Conservation (phyloP, 176 grass and related monocot genomes). For the Juncus inflexus region DNA sequence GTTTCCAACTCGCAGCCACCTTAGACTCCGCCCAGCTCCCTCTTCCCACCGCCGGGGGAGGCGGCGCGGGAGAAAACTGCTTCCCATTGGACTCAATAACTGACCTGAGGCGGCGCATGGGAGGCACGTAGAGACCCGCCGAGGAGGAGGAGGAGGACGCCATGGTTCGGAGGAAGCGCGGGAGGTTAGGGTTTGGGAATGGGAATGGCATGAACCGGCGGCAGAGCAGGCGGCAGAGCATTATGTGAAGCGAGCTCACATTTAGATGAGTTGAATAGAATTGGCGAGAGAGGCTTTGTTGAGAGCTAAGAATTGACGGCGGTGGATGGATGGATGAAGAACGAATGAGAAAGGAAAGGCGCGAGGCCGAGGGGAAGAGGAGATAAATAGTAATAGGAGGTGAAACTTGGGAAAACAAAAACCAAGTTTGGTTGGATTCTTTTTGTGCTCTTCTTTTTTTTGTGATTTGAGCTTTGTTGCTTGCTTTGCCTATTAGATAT, state of each 20-base stretch:
- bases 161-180: neutral
- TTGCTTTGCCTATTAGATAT: too few relatives aligned
- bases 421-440: too few relatives aligned
- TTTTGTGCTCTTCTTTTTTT: too few relatives aligned
- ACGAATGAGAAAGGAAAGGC: too few relatives aligned
- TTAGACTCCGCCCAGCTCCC: slow-evolving; percentile 42
- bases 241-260: neutral
- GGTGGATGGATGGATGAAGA: neutral
- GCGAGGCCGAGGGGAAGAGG: too few relatives aligned
- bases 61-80: slow-evolving; percentile 29
- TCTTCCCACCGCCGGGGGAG: slow-evolving; percentile 22
- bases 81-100: slow-evolving; percentile 49
- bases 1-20: slow-evolving; percentile 41
- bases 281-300: too few relatives aligned
- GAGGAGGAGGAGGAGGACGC: slow-evolving; percentile 32
- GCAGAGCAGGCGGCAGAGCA: slow-evolving; percentile 34
- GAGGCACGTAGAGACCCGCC: slow-evolving; percentile 76
- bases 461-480: too few relatives aligned
- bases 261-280: too few relatives aligned
- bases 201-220: slow-evolving; percentile 45
- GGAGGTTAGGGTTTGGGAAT: slow-evolving; percentile 48
- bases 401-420: too few relatives aligned
- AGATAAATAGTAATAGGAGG: too few relatives aligned
- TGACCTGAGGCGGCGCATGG: slow-evolving; percentile 77
- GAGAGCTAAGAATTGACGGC: neutral